phyloP scores from a whole-genome alignment of 176 grass and related monocot genomes.

The Juncus effusus region DNA sequence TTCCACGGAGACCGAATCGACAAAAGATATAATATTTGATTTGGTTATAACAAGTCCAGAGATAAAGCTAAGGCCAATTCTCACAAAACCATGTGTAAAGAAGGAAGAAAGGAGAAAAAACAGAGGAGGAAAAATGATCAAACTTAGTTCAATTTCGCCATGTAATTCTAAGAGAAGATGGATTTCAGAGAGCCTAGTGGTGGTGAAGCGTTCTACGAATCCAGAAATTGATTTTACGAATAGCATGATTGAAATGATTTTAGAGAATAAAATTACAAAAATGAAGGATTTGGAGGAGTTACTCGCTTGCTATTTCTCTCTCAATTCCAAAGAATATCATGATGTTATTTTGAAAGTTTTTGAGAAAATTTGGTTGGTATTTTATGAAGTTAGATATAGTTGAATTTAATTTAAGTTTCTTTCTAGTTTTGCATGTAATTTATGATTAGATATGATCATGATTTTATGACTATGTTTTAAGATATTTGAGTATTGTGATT shows the following conservation, averaged over 20 bases:
- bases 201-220: constrained; percentile 71
- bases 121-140: constrained; percentile 17
- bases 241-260: constrained; percentile 89
- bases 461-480: background rate
- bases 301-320: constrained; percentile 73
- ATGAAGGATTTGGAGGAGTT: constrained; percentile 73
- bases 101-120: constrained; percentile 9
- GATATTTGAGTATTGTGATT: background rate
- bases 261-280: constrained; percentile 45
- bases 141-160: constrained; percentile 43
- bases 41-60: constrained; percentile 34
- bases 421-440: background rate
- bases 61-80: constrained; percentile 64
- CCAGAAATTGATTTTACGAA: constrained; percentile 69
- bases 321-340: constrained; percentile 84
- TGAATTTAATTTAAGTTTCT: background rate
- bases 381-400: constrained; percentile 24
- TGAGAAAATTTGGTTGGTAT: constrained; percentile 41
- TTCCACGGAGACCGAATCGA: background rate
- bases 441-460: background rate
- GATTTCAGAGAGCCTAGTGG: constrained; percentile 64
- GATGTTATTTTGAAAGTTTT: constrained; percentile 39
- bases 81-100: constrained; percentile 37
- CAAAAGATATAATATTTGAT: constrained; percentile 24
- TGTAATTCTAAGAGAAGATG: constrained; percentile 32